Conservation (phyloP, 805 yeast species). For the Wilhelminamyces savonicus region DNA sequence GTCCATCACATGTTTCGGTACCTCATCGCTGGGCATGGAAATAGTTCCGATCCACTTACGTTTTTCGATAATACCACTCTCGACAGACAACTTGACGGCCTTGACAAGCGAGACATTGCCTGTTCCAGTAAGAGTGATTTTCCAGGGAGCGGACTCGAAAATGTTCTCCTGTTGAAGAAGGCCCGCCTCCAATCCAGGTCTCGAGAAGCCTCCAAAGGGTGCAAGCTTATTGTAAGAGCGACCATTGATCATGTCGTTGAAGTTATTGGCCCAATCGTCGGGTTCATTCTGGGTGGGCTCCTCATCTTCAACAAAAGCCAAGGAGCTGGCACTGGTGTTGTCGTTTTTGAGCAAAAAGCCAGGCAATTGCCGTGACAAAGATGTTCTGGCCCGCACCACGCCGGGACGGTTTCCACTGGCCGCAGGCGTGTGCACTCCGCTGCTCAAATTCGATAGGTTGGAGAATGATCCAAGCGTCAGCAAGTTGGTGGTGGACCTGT, state of each 20-base stretch:
- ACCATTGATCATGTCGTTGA: conserved; percentile 21
- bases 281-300: too few relatives aligned
- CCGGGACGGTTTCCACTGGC: conserved; percentile 3
- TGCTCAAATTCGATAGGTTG: conserved; percentile 6
- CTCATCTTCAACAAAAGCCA: conserved; percentile 26
- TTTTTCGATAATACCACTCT: conserved; percentile 26
- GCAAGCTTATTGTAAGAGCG: conserved; percentile 34
- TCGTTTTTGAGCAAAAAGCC: conserved; percentile 16
- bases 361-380: conserved; percentile 8
- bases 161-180: conserved; percentile 37
- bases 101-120: conserved; percentile 89
- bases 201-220: conserved; percentile 73
- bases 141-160: conserved; percentile 65
- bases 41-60: conserved; percentile 82
- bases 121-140: conserved; percentile 55
- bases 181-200: conserved; percentile 47
- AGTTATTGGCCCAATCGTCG: conserved; percentile 16
- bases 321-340: conserved; percentile 23
- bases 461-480: conserved; percentile 6
- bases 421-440: conserved; percentile 7
- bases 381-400: conserved; percentile 8
- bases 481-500: conserved; percentile 23
- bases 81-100: conserved; percentile 61
- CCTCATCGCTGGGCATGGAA: conserved; percentile 84
- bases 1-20: conserved; percentile 50